A percentile compares a stretch with the other conserved stretches of the same genome.
These are phyloP conservation scores for Alternaria gaisen DNA, from an alignment of 2,329 filamentous ascomycete genomes.

Conservation along the genomic window DNA sequence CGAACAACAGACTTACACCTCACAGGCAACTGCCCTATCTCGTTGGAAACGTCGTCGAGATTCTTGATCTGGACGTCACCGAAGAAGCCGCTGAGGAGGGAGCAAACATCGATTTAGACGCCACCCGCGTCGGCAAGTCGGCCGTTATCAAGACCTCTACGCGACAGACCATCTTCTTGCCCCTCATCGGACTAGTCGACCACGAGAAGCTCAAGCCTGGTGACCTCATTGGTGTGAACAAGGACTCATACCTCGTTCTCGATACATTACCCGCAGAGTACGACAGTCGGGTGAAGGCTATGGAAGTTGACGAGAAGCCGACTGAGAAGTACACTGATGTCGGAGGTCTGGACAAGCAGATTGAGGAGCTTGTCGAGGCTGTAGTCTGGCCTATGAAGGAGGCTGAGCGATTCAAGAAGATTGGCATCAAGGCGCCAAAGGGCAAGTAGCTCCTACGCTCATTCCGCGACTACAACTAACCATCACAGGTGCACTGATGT, in stretches of 20 bases:
- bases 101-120: slow-evolving; percentile 97
- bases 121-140: slow-evolving; percentile 95
- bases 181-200: slow-evolving; percentile 95
- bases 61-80: slow-evolving; percentile 94
- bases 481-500: slow-evolving; percentile 84
- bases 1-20: slow-evolving; percentile 9
- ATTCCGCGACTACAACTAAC: slow-evolving; percentile 17
- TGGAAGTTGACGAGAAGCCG: slow-evolving; percentile 99
- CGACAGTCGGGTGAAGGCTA: slow-evolving; percentile 98
- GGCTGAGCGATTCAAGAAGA: slow-evolving; percentile 98
- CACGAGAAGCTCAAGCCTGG: slow-evolving; percentile 93
- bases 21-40: slow-evolving; percentile 94
- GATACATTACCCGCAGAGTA: slow-evolving; percentile 98
- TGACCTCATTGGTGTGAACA: slow-evolving; percentile 97
- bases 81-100: slow-evolving; percentile 97
- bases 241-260: slow-evolving; percentile 96
- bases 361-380: slow-evolving; percentile 97
- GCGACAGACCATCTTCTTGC: slow-evolving; percentile 96
- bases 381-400: slow-evolving; percentile 99
- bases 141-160: slow-evolving; percentile 99
- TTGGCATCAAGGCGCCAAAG: slow-evolving; percentile 99
- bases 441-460: slow-evolving; percentile 64
- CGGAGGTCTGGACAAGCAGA: slow-evolving; percentile 97
- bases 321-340: slow-evolving; percentile 99
- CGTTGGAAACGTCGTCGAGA: slow-evolving; percentile 97